A percentile compares a stretch with the other conserved stretches of the same genome.
Evolutionary conservation across 75 land plant genomes (phyloP).

Genomic region (Cupressus sempervirens): DNA sequence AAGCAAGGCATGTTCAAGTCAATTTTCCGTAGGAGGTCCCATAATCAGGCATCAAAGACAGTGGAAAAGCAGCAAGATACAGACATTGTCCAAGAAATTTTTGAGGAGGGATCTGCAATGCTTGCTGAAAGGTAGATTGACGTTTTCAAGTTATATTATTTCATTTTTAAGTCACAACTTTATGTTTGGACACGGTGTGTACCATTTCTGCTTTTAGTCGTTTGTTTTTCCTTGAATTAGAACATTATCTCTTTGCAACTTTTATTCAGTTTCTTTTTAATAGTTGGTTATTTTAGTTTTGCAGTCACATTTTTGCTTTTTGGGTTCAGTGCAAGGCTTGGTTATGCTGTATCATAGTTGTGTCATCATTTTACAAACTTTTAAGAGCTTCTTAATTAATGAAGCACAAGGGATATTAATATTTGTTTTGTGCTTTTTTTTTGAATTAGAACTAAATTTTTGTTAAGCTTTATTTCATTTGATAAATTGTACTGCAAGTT

Average conservation of each 20-base stretch:
- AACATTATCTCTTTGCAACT: neutral
- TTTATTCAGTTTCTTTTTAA: neutral
- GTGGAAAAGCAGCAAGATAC: slow-evolving; percentile 38
- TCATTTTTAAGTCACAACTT: neutral
- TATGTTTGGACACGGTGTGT: neutral
- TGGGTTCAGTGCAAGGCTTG: neutral
- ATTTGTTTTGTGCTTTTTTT: neutral
- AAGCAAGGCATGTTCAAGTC: slow-evolving; percentile 65
- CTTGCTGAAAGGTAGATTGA: slow-evolving; percentile 77
- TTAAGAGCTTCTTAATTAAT: neutral
- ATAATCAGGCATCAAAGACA: slow-evolving; percentile 30
- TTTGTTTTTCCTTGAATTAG: neutral
- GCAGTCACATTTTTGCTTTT: neutral
- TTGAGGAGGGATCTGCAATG: slow-evolving; percentile 94
- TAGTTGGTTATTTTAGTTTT: neutral
- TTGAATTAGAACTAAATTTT: neutral
- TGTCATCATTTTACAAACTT: neutral
- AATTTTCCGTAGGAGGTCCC: slow-evolving; percentile 45
- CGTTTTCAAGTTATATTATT: slow-evolving; percentile 4
- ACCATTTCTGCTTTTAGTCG: neutral
- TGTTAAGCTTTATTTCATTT: neutral
- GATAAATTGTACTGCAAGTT: neutral
- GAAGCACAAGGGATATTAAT: neutral
- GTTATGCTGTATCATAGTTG: neutral
- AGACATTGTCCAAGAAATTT: slow-evolving; percentile 77